These are phyloP conservation scores for Poa annua DNA, from an alignment of 176 grass and related monocot species.

Conservation along the genomic window DNA sequence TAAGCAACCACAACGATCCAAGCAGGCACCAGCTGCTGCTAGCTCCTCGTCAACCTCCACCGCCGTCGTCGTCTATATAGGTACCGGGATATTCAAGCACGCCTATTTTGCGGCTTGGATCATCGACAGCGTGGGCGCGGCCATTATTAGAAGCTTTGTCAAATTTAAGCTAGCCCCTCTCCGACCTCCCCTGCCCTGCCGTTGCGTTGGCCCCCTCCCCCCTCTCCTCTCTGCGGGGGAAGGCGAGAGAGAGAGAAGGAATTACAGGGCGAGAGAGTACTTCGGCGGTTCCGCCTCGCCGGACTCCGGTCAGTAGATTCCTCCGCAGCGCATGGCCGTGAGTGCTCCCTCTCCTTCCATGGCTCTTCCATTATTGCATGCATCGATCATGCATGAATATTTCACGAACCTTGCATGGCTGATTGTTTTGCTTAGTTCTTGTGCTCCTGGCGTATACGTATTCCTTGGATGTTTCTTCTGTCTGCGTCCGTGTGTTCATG, in stretches of 20 bases:
- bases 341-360: constrained; percentile 3
- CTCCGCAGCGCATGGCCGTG: constrained; percentile 52
- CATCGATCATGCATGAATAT: neutral
- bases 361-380: neutral
- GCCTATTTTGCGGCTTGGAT: constrained; percentile 39
- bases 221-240: constrained; percentile 34
- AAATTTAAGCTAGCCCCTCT: constrained; percentile 39
- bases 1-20: too few relatives aligned
- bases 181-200: constrained; percentile 17
- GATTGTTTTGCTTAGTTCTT: neutral
- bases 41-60: neutral
- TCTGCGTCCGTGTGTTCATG: too few relatives aligned
- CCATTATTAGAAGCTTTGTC: constrained; percentile 47
- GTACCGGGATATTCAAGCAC: neutral
- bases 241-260: constrained; percentile 14
- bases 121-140: constrained; percentile 6
- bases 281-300: neutral
- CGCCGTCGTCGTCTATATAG: constrained; percentile 26
- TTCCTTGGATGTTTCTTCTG: neutral
- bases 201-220: constrained; percentile 17
- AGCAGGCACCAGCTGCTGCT: too few relatives aligned
- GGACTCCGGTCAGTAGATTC: neutral
- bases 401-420: neutral
- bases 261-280: neutral
- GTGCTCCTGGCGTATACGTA: neutral